Conservation (phyloP, 257 asterid genomes). For the Solanum sejunctum region DNA sequence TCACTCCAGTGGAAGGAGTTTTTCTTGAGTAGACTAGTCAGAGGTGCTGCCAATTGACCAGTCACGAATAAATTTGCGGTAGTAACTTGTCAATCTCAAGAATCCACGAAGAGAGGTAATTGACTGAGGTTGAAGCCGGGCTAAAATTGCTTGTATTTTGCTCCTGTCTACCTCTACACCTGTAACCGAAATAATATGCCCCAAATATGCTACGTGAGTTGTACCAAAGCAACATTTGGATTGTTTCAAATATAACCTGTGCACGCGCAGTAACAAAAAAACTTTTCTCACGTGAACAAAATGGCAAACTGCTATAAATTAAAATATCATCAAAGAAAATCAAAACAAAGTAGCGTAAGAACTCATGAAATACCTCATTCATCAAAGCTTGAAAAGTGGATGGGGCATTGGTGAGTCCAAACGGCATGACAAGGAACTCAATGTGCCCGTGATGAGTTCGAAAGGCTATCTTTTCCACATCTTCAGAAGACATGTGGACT, state of each 20-base stretch:
- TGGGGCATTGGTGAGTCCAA: neutral
- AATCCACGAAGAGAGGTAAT: neutral
- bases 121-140: neutral
- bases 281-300: too few relatives aligned
- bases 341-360: neutral
- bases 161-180: neutral
- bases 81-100: neutral
- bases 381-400: neutral
- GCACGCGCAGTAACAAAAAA: too few relatives aligned
- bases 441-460: neutral
- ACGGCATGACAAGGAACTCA: neutral
- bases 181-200: neutral
- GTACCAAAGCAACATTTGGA: too few relatives aligned
- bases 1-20: too few relatives aligned
- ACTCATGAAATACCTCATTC: too few relatives aligned
- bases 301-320: too few relatives aligned
- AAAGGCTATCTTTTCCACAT: neutral
- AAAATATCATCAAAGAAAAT: neutral
- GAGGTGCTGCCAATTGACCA: neutral
- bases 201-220: too few relatives aligned
- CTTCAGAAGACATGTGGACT: neutral
- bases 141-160: neutral
- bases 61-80: neutral
- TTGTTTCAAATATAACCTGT: too few relatives aligned
- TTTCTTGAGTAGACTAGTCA: too few relatives aligned